Conservation (phyloP, 345 rosid species). For the Jatropha curcas region DNA sequence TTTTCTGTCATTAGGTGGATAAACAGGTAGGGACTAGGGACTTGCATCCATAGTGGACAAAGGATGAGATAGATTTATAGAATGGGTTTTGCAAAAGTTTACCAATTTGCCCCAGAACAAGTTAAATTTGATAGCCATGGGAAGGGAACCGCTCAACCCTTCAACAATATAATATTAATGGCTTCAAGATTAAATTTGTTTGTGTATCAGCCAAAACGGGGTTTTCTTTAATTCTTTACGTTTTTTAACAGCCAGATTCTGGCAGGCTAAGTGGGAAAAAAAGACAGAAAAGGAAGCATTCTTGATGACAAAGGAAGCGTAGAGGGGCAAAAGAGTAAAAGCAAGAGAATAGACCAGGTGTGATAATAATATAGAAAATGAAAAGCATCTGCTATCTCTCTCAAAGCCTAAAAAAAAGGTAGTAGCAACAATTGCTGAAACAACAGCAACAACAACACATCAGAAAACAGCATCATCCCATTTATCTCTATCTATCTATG, state of each 20-base stretch:
- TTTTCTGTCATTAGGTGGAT: too few species aligned
- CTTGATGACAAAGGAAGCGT: slow-evolving; percentile 16
- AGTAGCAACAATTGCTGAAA: slow-evolving; percentile 23
- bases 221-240: not conserved
- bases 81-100: not conserved
- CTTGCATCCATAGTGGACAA: too few species aligned
- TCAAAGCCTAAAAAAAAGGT: slow-evolving; percentile 33
- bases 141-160: not conserved
- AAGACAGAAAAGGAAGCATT: not conserved
- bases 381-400: not conserved
- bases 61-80: not conserved
- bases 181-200: not conserved
- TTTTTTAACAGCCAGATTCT: slow-evolving; percentile 8
- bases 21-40: too few species aligned
- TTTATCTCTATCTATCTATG: slow-evolving; percentile 9
- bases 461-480: slow-evolving; percentile 37
- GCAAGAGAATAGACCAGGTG: slow-evolving; percentile 2
- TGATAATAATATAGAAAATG: slow-evolving; percentile 1
- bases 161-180: not conserved
- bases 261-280: slow-evolving; percentile 10
- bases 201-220: slow-evolving; percentile 19
- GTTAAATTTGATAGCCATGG: not conserved
- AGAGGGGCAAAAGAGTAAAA: slow-evolving; percentile 24
- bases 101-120: not conserved
- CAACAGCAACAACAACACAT: slow-evolving; percentile 18